phyloP scores from a whole-genome alignment of 257 asterid genomes.

The Ilex aquifolium region DNA sequence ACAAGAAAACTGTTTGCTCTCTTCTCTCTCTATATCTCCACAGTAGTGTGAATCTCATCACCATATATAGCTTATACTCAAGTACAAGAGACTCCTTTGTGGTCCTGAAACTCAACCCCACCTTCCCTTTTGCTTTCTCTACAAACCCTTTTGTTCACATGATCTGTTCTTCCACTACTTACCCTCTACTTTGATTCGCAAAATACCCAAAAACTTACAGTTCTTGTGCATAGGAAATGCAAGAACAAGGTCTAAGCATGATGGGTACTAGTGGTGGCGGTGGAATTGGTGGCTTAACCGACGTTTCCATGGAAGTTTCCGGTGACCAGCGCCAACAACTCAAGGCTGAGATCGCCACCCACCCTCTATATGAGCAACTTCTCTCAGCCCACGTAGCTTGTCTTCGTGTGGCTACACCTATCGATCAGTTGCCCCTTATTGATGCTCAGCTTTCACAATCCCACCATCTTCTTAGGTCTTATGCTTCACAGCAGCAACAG shows the following conservation, averaged over 20 bases:
- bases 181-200: not conserved
- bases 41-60: not conserved
- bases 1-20: slow-evolving; percentile 23
- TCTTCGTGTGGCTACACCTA: slow-evolving; percentile 96
- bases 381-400: slow-evolving; percentile 93
- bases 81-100: slow-evolving; percentile 14
- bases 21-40: not conserved
- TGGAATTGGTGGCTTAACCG: slow-evolving; percentile 21
- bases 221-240: slow-evolving; percentile 17
- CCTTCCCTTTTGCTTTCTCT: slow-evolving; percentile 20
- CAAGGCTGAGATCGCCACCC: slow-evolving; percentile 81
- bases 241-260: slow-evolving; percentile 35
- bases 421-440: slow-evolving; percentile 80
- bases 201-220: not conserved
- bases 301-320: slow-evolving; percentile 21
- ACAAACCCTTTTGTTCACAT: slow-evolving; percentile 17
- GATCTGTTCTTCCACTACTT: not conserved
- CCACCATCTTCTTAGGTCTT: slow-evolving; percentile 58
- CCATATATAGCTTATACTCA: not conserved
- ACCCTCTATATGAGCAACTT: slow-evolving; percentile 85
- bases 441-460: slow-evolving; percentile 87
- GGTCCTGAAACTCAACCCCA: slow-evolving; percentile 21
- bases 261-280: slow-evolving; percentile 22
- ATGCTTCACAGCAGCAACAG: slow-evolving; percentile 45
- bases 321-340: slow-evolving; percentile 36